Conservation (phyloP, 2,329 filamentous ascomycete genomes). For the Tolypocladium endophyticum region DNA sequence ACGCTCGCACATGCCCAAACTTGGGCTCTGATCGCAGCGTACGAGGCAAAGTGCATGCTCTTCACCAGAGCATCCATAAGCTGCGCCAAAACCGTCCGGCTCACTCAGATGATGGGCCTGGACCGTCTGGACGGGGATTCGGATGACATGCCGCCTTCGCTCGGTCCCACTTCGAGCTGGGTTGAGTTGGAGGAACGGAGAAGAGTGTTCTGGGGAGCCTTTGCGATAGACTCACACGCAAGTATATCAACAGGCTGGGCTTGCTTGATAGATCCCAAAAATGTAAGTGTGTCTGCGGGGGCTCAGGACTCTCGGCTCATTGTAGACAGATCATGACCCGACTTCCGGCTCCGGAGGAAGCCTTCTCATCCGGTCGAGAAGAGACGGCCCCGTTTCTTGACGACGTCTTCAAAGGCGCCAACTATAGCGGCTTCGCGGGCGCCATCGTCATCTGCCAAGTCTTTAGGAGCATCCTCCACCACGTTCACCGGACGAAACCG, state of each 20-base stretch:
- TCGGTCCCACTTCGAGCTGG: constrained; percentile 69
- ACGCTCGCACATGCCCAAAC: constrained; percentile 71
- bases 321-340: constrained; percentile 55
- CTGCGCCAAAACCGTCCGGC: constrained; percentile 56
- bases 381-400: constrained; percentile 54
- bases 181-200: constrained; percentile 66
- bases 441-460: constrained; percentile 65
- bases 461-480: constrained; percentile 71
- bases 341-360: constrained; percentile 69
- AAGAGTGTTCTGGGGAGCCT: constrained; percentile 77
- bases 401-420: constrained; percentile 50
- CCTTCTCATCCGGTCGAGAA: constrained; percentile 56
- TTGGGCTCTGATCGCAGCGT: constrained; percentile 63
- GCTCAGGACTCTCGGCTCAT: not conserved
- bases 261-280: constrained; percentile 62
- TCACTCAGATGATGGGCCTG: constrained; percentile 77
- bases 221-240: constrained; percentile 73
- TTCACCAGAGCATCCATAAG: constrained; percentile 84
- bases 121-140: constrained; percentile 61
- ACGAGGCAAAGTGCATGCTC: constrained; percentile 76
- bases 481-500: constrained; percentile 62
- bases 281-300: constrained; percentile 31
- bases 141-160: constrained; percentile 59
- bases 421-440: constrained; percentile 61
- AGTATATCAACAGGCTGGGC: constrained; percentile 90